A percentile compares a stretch with the other conserved stretches of the same genome.
Conservation (phyloP, 2,329 filamentous ascomycete species). For the Sarocladium strictum region DNA sequence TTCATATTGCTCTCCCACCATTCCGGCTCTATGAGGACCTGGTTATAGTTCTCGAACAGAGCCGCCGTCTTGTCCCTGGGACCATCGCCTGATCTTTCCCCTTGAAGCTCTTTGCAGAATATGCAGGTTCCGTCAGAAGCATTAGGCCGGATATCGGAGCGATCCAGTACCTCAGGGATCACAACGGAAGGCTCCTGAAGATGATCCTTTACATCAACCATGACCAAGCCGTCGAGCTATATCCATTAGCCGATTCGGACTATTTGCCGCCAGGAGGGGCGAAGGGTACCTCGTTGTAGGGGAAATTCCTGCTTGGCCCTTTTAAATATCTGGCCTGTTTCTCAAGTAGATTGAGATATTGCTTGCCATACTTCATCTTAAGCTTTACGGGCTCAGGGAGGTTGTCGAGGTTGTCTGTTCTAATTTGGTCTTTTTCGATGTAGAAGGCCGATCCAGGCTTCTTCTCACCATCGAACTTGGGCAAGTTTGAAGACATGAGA, state of each 20-base stretch:
- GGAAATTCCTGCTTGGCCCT: neutral
- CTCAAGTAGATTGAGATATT: neutral
- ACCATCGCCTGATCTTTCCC: neutral
- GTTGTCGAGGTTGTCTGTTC: neutral
- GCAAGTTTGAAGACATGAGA: neutral
- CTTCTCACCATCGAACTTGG: neutral
- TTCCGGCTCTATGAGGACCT: neutral
- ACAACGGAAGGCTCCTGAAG: neutral
- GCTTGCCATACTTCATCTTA: neutral
- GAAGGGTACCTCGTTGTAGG: slow-evolving; percentile 2
- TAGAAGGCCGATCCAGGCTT: neutral
- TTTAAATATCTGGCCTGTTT: neutral
- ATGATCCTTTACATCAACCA: neutral
- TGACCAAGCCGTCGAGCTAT: neutral
- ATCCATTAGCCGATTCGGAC: neutral
- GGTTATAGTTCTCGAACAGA: neutral
- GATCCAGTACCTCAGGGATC: neutral
- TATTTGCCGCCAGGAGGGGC: too few relatives aligned
- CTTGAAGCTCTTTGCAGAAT: neutral
- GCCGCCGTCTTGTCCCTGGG: neutral
- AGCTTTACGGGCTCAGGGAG: neutral
- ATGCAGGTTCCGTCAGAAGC: neutral
- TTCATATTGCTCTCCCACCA: neutral
- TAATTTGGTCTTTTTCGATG: neutral
- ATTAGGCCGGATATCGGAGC: neutral